Percentiles rank a stretch among this genome's conserved stretches.
Evolutionary conservation across 2,329 filamentous ascomycete species (phyloP).

Genomic region (Diaporthe amygdali): DNA sequence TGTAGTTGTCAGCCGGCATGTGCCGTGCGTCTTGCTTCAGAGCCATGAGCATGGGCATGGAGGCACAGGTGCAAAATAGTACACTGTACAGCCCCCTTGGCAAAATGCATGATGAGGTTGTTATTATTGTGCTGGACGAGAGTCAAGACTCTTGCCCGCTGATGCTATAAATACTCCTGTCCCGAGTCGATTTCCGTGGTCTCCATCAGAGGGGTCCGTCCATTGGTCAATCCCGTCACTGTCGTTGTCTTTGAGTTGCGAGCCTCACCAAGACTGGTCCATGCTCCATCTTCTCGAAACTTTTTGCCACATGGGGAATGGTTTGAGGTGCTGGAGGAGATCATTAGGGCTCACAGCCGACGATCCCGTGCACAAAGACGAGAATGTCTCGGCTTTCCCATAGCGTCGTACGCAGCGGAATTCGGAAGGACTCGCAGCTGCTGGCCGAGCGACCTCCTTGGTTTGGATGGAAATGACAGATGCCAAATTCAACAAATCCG

Average conservation of each 20-base stretch:
- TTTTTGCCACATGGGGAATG: slow-evolving; percentile 8
- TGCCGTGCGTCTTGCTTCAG: not conserved
- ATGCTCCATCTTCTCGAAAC: slow-evolving; percentile 5
- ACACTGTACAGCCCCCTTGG: slow-evolving; percentile 16
- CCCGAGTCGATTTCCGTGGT: not conserved
- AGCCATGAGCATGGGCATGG: not conserved
- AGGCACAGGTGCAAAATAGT: not conserved
- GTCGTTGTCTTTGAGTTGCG: slow-evolving; percentile 22
- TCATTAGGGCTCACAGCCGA: not conserved
- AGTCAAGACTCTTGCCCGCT: slow-evolving; percentile 3
- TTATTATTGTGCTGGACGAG: not conserved
- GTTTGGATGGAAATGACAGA: not conserved
- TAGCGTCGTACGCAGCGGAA: not conserved
- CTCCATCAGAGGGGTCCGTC: not conserved
- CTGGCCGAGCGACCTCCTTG: not conserved
- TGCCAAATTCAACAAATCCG: not conserved
- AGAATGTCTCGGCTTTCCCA: slow-evolving; percentile 3
- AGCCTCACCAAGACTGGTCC: slow-evolving; percentile 17
- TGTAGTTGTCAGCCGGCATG: slow-evolving; percentile 13
- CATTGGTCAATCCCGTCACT: not conserved
- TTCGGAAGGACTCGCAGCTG: not conserved
- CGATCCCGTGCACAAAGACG: not conserved
- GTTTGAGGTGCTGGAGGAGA: not conserved
- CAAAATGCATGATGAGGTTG: slow-evolving; percentile 1
- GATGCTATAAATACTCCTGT: slow-evolving; percentile 7